These are phyloP conservation scores for Talaromyces amestolkiae DNA, from an alignment of 2,329 filamentous ascomycete species.

Conservation along the genomic window DNA sequence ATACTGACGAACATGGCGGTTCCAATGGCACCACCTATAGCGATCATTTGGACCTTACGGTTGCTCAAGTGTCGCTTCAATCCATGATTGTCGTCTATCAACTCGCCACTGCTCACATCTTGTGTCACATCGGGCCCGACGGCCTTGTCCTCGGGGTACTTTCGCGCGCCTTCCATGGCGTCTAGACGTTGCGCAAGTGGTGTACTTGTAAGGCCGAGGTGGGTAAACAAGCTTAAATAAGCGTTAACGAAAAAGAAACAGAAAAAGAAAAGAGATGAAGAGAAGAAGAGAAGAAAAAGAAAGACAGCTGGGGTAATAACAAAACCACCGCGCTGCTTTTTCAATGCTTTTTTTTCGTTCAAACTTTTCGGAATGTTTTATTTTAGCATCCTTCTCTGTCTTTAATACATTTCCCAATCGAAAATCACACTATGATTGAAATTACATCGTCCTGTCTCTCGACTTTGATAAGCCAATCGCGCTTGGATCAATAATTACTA, in stretches of 20 bases:
- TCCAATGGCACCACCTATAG: slow-evolving; percentile 43
- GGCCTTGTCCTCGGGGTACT: slow-evolving; percentile 9
- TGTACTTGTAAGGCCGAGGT: background rate
- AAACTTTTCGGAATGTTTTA: background rate
- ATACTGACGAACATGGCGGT: slow-evolving; percentile 42
- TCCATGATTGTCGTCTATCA: slow-evolving; percentile 18
- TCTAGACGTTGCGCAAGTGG: background rate
- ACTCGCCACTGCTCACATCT: slow-evolving; percentile 16
- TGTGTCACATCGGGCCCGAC: background rate
- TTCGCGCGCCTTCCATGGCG: slow-evolving; percentile 7
- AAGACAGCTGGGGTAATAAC: background rate
- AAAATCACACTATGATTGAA: background rate
- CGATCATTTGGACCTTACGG: slow-evolving; percentile 26
- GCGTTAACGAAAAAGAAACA: background rate
- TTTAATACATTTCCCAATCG: background rate
- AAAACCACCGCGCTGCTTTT: background rate
- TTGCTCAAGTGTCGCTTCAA: slow-evolving; percentile 20
- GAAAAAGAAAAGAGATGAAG: background rate
- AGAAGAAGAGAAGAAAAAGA: background rate
- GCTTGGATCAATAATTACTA: slow-evolving; percentile 2
- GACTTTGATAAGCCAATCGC: slow-evolving; percentile 10
- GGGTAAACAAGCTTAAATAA: background rate
- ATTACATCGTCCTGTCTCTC: background rate
- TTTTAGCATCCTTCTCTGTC: background rate
- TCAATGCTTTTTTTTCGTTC: background rate